Evolutionary conservation across 2,329 filamentous ascomycete genomes (phyloP).

Genomic region (Colletotrichum horii): DNA sequence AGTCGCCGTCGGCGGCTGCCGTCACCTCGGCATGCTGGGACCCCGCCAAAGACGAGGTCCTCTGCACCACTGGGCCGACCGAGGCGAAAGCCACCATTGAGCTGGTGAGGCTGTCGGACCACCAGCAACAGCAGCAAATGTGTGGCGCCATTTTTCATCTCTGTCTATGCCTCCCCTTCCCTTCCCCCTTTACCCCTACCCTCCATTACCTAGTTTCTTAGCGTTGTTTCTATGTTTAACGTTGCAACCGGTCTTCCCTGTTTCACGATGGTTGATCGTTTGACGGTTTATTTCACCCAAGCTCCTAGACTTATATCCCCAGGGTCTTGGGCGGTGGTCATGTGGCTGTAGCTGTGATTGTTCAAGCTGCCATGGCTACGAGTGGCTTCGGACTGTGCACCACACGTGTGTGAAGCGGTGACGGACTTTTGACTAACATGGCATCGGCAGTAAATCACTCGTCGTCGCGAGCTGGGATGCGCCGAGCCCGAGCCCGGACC

Average conservation of each 20-base stretch:
- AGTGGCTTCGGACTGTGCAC: background rate
- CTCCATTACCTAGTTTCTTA: background rate
- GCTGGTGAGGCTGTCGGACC: constrained; percentile 61
- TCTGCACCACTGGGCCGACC: constrained; percentile 86
- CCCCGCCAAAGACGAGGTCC: constrained; percentile 73
- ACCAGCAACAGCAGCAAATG: constrained; percentile 39
- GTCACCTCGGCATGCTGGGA: constrained; percentile 83
- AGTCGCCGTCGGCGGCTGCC: background rate
- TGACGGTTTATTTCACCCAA: background rate
- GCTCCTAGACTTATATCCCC: background rate
- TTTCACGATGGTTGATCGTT: background rate
- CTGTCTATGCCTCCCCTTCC: background rate
- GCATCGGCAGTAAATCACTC: constrained; percentile 29
- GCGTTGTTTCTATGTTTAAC: background rate
- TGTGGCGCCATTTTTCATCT: constrained; percentile 34
- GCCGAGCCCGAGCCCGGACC: constrained; percentile 76
- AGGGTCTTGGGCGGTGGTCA: background rate
- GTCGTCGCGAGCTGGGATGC: constrained; percentile 87
- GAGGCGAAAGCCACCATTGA: constrained; percentile 74
- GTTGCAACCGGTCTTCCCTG: background rate
- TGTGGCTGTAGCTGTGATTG: background rate
- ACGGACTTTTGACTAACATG: constrained; percentile 23
- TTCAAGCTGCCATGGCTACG: background rate
- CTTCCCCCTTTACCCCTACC: background rate
- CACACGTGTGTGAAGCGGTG: background rate